phyloP scores from a whole-genome alignment of 202 grass and related monocot species.

The Sporobolus alterniflorus region DNA sequence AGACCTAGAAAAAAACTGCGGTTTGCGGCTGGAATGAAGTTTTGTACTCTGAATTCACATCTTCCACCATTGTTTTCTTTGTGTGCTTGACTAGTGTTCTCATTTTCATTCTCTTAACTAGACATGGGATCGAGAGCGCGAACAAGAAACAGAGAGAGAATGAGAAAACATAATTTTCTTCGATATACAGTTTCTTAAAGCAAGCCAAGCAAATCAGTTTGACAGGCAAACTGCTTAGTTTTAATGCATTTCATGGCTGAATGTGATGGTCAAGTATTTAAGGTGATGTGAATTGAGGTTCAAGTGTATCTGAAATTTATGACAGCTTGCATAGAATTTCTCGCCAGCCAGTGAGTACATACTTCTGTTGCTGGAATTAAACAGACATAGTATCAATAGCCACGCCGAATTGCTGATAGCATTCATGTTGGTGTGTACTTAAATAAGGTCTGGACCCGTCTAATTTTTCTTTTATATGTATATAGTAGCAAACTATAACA shows the following conservation, averaged over 20 bases:
- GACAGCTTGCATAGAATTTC: slow-evolving; percentile 7
- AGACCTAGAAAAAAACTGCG: slow-evolving; percentile 25
- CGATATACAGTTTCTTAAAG: background rate
- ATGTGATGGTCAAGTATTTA: background rate
- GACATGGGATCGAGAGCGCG: background rate
- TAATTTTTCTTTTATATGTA: background rate
- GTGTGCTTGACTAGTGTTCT: slow-evolving; percentile 7
- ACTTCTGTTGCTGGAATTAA: background rate
- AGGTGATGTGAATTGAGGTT: slow-evolving; percentile 2
- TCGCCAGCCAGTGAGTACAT: background rate
- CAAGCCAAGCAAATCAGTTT: background rate
- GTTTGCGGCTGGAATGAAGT: slow-evolving; percentile 13
- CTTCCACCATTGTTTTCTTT: slow-evolving; percentile 11
- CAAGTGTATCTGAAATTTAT: background rate
- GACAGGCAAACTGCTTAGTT: background rate
- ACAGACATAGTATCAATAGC: background rate
- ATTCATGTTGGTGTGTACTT: background rate
- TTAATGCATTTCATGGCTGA: slow-evolving; percentile 13
- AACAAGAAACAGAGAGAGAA: background rate
- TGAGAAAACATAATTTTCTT: background rate
- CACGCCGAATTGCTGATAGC: background rate
- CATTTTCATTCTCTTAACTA: background rate
- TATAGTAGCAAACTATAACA: background rate
- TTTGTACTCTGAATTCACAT: slow-evolving; percentile 3
- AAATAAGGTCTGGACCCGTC: background rate